phyloP scores from a whole-genome alignment of 805 yeast genomes.

The Metschnikowia colocasiae region DNA sequence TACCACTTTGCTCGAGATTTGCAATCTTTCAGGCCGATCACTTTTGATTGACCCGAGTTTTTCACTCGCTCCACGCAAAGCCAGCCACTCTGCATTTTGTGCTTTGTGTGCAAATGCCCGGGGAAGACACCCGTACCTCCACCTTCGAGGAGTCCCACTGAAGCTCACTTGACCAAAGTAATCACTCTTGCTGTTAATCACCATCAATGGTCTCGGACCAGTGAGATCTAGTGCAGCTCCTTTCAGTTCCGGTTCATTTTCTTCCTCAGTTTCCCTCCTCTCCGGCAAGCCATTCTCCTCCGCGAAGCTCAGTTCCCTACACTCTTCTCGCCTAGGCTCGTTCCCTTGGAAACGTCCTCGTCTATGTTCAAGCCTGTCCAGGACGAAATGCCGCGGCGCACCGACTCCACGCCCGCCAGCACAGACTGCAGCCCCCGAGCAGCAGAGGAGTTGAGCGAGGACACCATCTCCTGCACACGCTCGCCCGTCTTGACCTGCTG shows the following conservation, averaged over 20 bases:
- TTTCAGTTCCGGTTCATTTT: no score
- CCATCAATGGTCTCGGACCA: no score
- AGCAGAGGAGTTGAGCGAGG: conserved; percentile 42
- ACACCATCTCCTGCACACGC: conserved; percentile 30
- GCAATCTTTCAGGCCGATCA: background rate
- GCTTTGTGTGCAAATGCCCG: background rate
- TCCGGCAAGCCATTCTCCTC: no score
- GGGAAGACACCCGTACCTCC: conserved; percentile 3
- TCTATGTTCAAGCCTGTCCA: conserved; percentile 68
- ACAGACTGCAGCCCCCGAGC: conserved; percentile 36
- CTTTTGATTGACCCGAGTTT: background rate
- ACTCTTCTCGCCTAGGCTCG: background rate
- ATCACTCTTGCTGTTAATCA: no score
- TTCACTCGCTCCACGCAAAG: background rate
- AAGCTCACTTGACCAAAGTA: no score
- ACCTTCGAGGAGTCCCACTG: no score
- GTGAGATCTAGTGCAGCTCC: no score
- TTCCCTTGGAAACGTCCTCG: conserved; percentile 43
- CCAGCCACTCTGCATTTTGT: background rate
- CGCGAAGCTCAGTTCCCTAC: no score
- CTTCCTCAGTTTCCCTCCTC: no score
- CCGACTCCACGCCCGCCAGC: conserved; percentile 32
- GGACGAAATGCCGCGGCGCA: conserved; percentile 46
- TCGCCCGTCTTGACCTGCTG: conserved; percentile 52
- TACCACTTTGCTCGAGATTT: no score